Base-by-base conservation (phyloP, 805 yeast genomes). In the Saccharomycopsis javanensis region DNA sequence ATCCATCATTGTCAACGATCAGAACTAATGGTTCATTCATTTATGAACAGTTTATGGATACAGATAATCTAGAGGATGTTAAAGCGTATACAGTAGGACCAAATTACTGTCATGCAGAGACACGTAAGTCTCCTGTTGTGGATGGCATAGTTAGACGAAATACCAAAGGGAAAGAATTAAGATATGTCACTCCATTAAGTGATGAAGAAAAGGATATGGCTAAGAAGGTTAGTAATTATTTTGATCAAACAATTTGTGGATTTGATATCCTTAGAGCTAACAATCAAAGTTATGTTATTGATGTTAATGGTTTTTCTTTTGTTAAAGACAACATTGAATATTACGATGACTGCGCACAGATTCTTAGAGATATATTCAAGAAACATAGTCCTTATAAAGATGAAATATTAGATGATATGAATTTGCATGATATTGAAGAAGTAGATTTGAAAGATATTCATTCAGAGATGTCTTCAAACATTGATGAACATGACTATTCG, bases 41-140 rank as follows among this genome's bases (percentile, higher is more conserved):
- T 55, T 94, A 94, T 70, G 99, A 94, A 71, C 78, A 86, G 70
- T 94, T 94, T 65, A 90, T 94, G 92, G 97, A 94, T 68, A 92
- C 99, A 1, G 97, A 94, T 69, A 94, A 94, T 68, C 91, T 90
- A 66, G 99, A 94, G 72, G 99, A 94, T 70, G 99, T 94, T 61
- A 94, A 94, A 72, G 98, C 98, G 0, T 94, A 94, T 69, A 94
- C 99, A 1, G 98, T 94, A 3, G 98, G 99, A 0, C 82, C 85
- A 2, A 74, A 74, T 18, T 94, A 80, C 67, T 94, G 99, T 68
- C 99, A 94, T 70, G 99, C 99, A 0, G 99, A 94, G 68, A 94
- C 99, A 1, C 79, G 99, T 66, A 94, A 94, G 69, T 89, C 97
- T 0, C 99, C 99, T 0, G 99, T 94, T 2, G 99, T 94, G n/a